Evolutionary conservation across 805 yeast genomes (phyloP), one percentile per base, ranked within the genome.

Genomic region (Ogataea sp.): DNA sequence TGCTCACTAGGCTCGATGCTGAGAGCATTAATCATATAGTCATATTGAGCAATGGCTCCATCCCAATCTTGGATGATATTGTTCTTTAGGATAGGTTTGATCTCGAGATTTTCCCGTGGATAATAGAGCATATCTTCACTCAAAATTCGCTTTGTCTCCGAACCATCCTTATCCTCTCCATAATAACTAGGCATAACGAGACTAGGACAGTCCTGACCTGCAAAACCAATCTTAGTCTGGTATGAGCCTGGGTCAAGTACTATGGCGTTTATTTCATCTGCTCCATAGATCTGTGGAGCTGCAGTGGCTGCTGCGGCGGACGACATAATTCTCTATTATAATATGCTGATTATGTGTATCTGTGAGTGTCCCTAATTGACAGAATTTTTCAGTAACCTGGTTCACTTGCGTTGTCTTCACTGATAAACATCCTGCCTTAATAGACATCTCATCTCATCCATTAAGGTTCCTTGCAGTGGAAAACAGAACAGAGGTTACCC

Each of bases 201-300:
- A 46, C 80, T 75, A 11, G 98, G 98, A 39, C 76, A 71, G 55
- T 89, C 96, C 41, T 87, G 90, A 10, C 97, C 97, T 3, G 97
- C 89, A 59, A 76, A 88, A 1, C 98, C 98, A 16, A 82, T 77
- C 39, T 90, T 77, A 6, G 96, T 87, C 43, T 77, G 65, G 44
- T 70, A 77, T 10, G 96, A 81, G 27, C 97, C 97, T 2, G 95
- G 89, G 54, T 93, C 97, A 20, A 90, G 68, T 26, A 90, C 95
- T 2, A 93, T 71, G 21, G 97, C 95, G 46, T 87, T 78, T 46
- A 93, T 81, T 58, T 90, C 98, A 62, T 90, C 93, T 17, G 77
- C 79, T 21, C 78, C 79, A 46, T 71, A 73, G 1, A 71, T 70
- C 47, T 71, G 78, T 26, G 73, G 65, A 6, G 71, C 68, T 6